Base-by-base conservation (phyloP, 345 rosid species). In the Gossypium rotundifolium region DNA sequence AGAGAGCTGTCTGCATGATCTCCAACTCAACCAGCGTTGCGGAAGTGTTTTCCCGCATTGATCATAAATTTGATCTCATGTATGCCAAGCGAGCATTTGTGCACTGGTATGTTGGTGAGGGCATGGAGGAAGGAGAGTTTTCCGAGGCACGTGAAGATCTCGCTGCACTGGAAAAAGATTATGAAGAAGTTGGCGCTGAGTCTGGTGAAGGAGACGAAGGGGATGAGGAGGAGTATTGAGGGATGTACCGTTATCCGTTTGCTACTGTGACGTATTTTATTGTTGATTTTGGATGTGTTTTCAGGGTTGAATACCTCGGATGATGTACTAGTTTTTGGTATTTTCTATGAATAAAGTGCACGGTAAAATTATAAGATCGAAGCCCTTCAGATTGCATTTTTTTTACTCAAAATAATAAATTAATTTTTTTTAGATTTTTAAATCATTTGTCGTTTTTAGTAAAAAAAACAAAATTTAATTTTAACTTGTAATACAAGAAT, bases 121-220 rank as follows among this genome's bases (percentile, higher is more conserved):
- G 90, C 9, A 87, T 87, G 90, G 90, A 87, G 84, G 88, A 87
- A 83, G 88, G 88, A 52, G 88, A 87, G 81, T 87, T 87, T 78
- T 87, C 88, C 0, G 90, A 87, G 79, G 90, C 90, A 4, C 83
- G 87, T 44, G 85, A 86, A 80, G 89, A 86, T 81, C 86, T 86
- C 42, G 87, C 86, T 14, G 86, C 89, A 14, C 75, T 86, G 3
- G 87, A 86, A 75, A 84, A 86, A 72, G 87, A 86, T 64, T 86
- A 86, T 49, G 90, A 85, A 71, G 88, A 85, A 75, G 88, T 85
- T 38, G 90, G 88, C 42, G 88, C 88, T 0, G 88, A 87, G 83
- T 76, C 85, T 58, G 84, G 75, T 17, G 90, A 85, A 54, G 87
- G 81, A 2, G 90, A 83, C n/a, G 88, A 85, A 6, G 83, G 80